Evolutionary conservation across 345 rosid genomes (phyloP), one percentile per base, ranked within the genome.

Genomic region (Aurinia saxatilis): DNA sequence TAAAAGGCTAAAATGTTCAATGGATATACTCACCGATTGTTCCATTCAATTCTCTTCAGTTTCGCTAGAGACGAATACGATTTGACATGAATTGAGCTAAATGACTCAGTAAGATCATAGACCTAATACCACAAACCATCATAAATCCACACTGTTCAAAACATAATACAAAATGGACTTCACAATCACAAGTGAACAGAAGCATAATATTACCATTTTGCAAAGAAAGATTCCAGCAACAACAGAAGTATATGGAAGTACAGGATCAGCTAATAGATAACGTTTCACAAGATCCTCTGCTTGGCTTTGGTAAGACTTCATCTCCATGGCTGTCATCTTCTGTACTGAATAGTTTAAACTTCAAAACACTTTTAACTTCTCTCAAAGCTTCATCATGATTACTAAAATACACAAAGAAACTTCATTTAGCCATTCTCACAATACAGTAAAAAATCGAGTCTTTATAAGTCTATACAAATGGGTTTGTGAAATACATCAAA

Each of bases 1-100:
- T 25, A 48, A 35, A 14, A 38, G 7, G 39, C 16, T 19, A 44
- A 29, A 18, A 10, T n/a, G n/a, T n/a, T n/a, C 44, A 68, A 49
- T 21, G 47, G 36, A 40, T 8, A 8, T 11, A 46, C 73, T 75
- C 67, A 86, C 98, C 96, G 77, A 45, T 91, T 88, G 68, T 86
- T 88, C 98, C 98, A 91, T 61, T 91, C 96, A 46, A 78, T 58
- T 38, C 81, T 79, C 54, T 91, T 86, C 25, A 73, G 37, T 63
- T 84, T 82, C 25, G 88, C 72, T 38, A 91, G 85, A 62, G 72
- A 70, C 49, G 77, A 30, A 58, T 80, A 91, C 29, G 83, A 56
- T 78, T 78, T 88, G 69, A 77, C 66, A 72, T 84, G 82, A 73
- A 77, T 68, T 50, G 67, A 70, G 67, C 96, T 88, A 62, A 83